Conservation (phyloP, 345 rosid species). For the Brassica cretica region DNA sequence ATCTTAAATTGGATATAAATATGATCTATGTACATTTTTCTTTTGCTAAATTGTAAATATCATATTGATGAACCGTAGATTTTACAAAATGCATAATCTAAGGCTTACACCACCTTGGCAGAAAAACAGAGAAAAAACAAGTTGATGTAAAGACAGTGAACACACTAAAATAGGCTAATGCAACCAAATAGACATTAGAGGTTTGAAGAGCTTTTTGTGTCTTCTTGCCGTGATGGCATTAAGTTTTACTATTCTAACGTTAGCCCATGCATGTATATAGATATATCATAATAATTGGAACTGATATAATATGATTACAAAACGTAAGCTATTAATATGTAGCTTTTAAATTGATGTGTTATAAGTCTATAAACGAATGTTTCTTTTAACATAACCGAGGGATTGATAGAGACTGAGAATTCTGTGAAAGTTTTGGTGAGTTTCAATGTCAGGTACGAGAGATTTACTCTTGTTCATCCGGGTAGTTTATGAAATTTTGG, state of each 20-base stretch:
- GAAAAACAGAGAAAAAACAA: too few relatives aligned
- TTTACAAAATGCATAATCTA: too few relatives aligned
- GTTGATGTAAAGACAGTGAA: too few relatives aligned
- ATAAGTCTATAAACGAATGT: background rate
- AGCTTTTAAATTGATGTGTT: background rate
- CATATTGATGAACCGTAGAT: too few relatives aligned
- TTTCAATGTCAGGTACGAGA: background rate
- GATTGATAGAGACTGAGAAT: background rate
- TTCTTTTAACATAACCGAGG: background rate
- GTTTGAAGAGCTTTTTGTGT: background rate
- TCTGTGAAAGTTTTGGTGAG: background rate
- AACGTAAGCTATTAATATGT: background rate
- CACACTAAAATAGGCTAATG: too few relatives aligned
- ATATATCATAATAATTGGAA: too few relatives aligned
- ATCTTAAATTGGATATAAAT: background rate
- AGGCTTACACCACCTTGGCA: too few relatives aligned
- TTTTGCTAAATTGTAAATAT: too few relatives aligned
- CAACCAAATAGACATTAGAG: too few relatives aligned
- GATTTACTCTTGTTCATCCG: background rate
- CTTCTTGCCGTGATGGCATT: background rate
- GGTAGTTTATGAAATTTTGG: background rate
- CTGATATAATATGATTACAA: background rate
- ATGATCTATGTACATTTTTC: background rate
- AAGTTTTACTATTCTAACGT: background rate
- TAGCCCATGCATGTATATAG: background rate